Conservation (phyloP, 1,284 basidiomycete species). For the Porogramme epimiltina region DNA sequence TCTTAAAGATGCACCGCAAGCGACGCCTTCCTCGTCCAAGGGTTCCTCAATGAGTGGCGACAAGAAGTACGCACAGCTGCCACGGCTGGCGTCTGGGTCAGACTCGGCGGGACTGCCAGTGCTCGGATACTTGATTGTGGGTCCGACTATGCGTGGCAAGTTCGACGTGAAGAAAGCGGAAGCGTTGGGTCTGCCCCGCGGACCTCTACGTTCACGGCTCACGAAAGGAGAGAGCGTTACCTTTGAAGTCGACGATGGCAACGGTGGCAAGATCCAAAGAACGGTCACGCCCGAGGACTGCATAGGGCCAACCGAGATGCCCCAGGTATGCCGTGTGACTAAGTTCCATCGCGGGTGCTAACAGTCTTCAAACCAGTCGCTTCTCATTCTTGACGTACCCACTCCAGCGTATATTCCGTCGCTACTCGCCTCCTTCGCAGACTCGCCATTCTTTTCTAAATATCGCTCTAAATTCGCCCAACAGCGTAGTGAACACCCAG, state of each 20-base stretch:
- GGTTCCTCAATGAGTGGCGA: neutral
- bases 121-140: slow-evolving; percentile 67
- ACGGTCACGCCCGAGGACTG: slow-evolving; percentile 62
- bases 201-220: slow-evolving; percentile 47
- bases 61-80: slow-evolving; percentile 8
- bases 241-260: slow-evolving; percentile 48
- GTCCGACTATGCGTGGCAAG: slow-evolving; percentile 82
- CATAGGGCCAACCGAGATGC: slow-evolving; percentile 51
- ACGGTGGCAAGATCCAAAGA: slow-evolving; percentile 41
- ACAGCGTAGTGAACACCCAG: slow-evolving; percentile 43
- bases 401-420: slow-evolving; percentile 59
- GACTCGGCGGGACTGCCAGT: slow-evolving; percentile 8
- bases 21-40: neutral
- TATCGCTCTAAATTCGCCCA: slow-evolving; percentile 47
- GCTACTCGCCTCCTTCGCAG: slow-evolving; percentile 55
- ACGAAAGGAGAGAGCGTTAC: slow-evolving; percentile 59
- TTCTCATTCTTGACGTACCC: slow-evolving; percentile 66
- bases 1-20: neutral
- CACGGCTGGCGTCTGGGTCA: slow-evolving; percentile 4
- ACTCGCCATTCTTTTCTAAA: slow-evolving; percentile 49
- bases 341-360: too few species aligned
- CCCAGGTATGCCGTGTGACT: too few species aligned
- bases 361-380: slow-evolving; percentile 52
- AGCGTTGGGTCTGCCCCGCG: slow-evolving; percentile 66
- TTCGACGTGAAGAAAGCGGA: slow-evolving; percentile 76